Conservation (phyloP, 352 stramenopile genomes). For the Phytopythium delawarense region DNA sequence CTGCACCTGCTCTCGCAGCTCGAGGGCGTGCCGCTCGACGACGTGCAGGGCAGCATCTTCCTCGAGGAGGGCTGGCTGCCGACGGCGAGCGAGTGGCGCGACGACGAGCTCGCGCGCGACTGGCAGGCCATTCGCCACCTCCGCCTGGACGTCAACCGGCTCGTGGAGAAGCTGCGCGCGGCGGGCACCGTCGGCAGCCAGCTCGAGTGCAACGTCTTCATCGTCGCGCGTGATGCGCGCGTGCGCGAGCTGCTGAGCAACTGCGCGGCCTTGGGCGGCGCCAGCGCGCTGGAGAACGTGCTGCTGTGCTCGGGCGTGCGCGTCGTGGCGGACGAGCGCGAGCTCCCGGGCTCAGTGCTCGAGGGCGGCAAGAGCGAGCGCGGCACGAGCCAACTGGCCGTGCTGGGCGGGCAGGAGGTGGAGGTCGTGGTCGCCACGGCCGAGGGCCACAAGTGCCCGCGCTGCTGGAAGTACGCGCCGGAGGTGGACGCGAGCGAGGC, state of each 20-base stretch:
- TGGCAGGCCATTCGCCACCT: constrained; percentile 90
- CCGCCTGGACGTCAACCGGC: constrained; percentile 75
- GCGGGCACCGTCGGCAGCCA: constrained; percentile 54
- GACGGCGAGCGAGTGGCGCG: constrained; percentile 43
- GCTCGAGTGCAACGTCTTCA: constrained; percentile 68
- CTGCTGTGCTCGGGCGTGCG: constrained; percentile 64
- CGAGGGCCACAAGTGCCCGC: constrained; percentile 80
- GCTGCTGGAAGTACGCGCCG: constrained; percentile 82
- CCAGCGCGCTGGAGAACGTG: constrained; percentile 70
- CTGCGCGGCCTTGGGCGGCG: constrained; percentile 12
- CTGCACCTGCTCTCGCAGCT: constrained; percentile 73
- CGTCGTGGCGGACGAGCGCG: constrained; percentile 28
- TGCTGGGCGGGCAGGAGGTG: constrained; percentile 33
- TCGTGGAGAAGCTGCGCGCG: constrained; percentile 70
- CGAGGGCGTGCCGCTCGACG: constrained; percentile 37
- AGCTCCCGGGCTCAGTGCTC: constrained; percentile 19
- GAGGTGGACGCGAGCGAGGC: constrained; percentile 55
- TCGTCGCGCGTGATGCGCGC: constrained; percentile 38
- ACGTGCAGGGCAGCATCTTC: constrained; percentile 74
- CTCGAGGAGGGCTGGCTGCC: constrained; percentile 58
- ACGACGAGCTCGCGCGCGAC: constrained; percentile 50
- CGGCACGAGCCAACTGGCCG: constrained; percentile 23
- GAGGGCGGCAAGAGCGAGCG: constrained; percentile 28
- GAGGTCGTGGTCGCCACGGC: constrained; percentile 55
- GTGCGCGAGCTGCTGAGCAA: constrained; percentile 24